Percentiles rank a stretch among this genome's conserved stretches.
Conservation (phyloP, 1,284 basidiomycete genomes). For the Jaminaea rosea region DNA sequence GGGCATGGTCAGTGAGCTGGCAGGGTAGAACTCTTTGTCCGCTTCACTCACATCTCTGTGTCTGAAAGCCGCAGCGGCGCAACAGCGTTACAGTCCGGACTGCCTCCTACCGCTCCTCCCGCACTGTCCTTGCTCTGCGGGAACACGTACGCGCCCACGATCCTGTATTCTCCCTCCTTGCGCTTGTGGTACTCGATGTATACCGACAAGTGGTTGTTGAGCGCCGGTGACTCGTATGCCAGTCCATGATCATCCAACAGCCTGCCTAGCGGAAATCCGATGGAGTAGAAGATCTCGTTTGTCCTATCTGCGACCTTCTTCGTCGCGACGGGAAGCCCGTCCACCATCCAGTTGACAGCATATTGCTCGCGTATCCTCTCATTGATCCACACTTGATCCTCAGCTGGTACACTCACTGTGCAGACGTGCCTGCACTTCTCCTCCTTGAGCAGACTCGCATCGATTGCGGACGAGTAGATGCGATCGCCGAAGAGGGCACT, state of each 20-base stretch:
- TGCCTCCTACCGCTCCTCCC: too few relatives aligned
- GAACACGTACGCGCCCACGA: slow-evolving; percentile 42
- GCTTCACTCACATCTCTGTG: not conserved
- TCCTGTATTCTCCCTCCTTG: slow-evolving; percentile 32
- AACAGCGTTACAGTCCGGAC: slow-evolving; percentile 23
- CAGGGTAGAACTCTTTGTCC: slow-evolving; percentile 52
- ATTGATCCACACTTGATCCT: slow-evolving; percentile 81
- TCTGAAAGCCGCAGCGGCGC: slow-evolving; percentile 20
- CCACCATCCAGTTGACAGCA: slow-evolving; percentile 86
- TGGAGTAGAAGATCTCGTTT: slow-evolving; percentile 61
- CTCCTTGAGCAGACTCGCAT: slow-evolving; percentile 67
- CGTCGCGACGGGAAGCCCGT: slow-evolving; percentile 76
- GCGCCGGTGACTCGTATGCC: slow-evolving; percentile 27
- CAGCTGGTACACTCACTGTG: slow-evolving; percentile 56
- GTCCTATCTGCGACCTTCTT: slow-evolving; percentile 72
- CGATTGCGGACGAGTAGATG: slow-evolving; percentile 81
- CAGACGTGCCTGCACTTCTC: slow-evolving; percentile 72
- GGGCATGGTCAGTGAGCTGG: too few relatives aligned
- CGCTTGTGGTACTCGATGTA: slow-evolving; percentile 44
- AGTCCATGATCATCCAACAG: slow-evolving; percentile 46
- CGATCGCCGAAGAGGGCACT: slow-evolving; percentile 92
- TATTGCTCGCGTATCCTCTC: slow-evolving; percentile 85
- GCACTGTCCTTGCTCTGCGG: slow-evolving; percentile 21
- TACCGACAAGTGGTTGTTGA: slow-evolving; percentile 44
- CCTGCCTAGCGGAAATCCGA: slow-evolving; percentile 48